phyloP scores from a whole-genome alignment of 768 basidiomycete species.

The Collybia mongolica region DNA sequence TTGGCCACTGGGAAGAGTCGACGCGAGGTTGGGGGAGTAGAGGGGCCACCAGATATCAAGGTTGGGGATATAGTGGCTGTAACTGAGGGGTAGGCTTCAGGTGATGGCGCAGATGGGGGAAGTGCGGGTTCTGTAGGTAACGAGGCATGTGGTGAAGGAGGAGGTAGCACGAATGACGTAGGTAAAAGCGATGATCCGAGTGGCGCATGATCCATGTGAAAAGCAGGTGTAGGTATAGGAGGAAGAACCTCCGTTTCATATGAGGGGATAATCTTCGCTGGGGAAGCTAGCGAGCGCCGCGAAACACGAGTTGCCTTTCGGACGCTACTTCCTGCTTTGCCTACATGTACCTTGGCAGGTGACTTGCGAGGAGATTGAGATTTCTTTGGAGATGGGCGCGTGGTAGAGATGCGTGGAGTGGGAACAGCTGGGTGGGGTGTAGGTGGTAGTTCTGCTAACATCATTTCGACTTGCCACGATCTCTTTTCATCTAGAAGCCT shows the following conservation, averaged over 20 bases:
- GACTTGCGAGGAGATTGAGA: constrained; percentile 38
- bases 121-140: constrained; percentile 51
- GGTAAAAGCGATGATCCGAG: constrained; percentile 53
- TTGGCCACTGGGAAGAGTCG: constrained; percentile 71
- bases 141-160: constrained; percentile 70
- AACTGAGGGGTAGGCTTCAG: constrained; percentile 12
- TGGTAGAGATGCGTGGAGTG: constrained; percentile 11
- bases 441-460: constrained; percentile 57
- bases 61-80: constrained; percentile 10
- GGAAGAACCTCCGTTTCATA: constrained; percentile 42
- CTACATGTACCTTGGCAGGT: constrained; percentile 44
- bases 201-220: constrained; percentile 36
- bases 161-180: constrained; percentile 74
- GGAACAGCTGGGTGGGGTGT: constrained; percentile 30
- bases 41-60: constrained; percentile 19
- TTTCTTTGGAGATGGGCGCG: constrained; percentile 20
- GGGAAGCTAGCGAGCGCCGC: constrained; percentile 40
- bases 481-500: constrained; percentile 68
- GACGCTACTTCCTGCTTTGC: constrained; percentile 38
- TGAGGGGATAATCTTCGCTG: constrained; percentile 32
- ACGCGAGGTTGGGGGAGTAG: constrained; percentile 31
- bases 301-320: constrained; percentile 47
- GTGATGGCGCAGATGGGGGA: constrained; percentile 21
- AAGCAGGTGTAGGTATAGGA: constrained; percentile 28
- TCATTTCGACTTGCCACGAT: constrained; percentile 66